Base-by-base conservation (phyloP, 2,329 filamentous ascomycete genomes). In the Lachnellula suecica region DNA sequence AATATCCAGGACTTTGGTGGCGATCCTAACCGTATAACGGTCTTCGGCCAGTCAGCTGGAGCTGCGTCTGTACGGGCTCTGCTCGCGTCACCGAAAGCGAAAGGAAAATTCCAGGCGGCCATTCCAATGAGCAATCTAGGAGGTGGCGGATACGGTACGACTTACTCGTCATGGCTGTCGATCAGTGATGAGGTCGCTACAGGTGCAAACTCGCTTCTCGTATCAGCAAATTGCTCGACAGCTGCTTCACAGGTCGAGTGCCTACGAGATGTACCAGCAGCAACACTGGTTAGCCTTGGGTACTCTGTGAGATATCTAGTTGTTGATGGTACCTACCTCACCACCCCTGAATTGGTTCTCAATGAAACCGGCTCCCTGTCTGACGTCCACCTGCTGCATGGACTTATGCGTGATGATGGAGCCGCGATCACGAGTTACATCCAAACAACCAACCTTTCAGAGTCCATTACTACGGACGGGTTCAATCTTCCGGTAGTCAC, bases 11-110 rank as follows among this genome's bases (percentile, higher is more conserved):
- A 64, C 6, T 72, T 72, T 50, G 68, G 68, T 3, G 69, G 69
- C n/a, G 67, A 71, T 50, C 62, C 64, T 5, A 47, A 59, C 2
- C 56, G 59, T 15, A 61, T 70, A 22, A 71, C 69, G 0, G 56
- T 71, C 6, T 65, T 72, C n/a, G 77, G 77, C 15, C 72, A 79
- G 57, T 76, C 72, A 44, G 74, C 74, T 5, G 78, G 78, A 27
- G 76, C 67, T 2, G 56, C 56, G n/a, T 57, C 56, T 40, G 56
- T 65, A 1, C 34, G 59, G 51, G 60, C 59, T 19, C 44, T 61
- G 20, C 40, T 63, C 19, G 59, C 54, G 24, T 60, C 60, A 13
- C 61, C 61, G n/a, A 61, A 61, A 42, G 51, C 59, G 4, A 47
- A 47, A 11, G 59, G 61, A 1, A 56, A 59, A 23, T 63, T 61